Conservation (phyloP, 169 alveolate species). For the Plasmodium coatneyi region DNA sequence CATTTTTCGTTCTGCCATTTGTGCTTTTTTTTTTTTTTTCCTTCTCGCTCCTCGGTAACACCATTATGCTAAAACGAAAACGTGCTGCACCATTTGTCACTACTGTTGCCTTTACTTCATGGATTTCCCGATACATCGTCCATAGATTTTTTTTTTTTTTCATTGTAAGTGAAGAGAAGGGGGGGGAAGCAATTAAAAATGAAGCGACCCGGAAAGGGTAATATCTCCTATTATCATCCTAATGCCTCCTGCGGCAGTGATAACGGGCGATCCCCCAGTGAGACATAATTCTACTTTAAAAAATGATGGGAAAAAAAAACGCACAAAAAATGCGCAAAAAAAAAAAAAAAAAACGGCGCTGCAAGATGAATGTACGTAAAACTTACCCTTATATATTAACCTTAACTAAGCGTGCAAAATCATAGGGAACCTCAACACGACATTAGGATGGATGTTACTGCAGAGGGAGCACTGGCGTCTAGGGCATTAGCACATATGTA, state of each 20-base stretch:
- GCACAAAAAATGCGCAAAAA: neutral
- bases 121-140: neutral
- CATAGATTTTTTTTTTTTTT: neutral
- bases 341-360: neutral
- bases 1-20: neutral
- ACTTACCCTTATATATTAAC: neutral
- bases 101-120: neutral
- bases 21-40: neutral
- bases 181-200: neutral
- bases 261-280: neutral
- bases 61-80: neutral
- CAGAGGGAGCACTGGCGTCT: neutral
- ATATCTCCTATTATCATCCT: neutral
- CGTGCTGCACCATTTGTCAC: neutral
- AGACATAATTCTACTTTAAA: conserved; percentile 16
- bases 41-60: neutral
- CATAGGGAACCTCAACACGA: neutral
- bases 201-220: neutral
- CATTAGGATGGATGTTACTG: neutral
- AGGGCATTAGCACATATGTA: neutral
- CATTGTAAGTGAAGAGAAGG: neutral
- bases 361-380: neutral
- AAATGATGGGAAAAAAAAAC: neutral
- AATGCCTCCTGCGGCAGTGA: neutral
- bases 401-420: neutral